Conservation (phyloP, 345 rosid species). For the Eucalyptus sideroxylon region DNA sequence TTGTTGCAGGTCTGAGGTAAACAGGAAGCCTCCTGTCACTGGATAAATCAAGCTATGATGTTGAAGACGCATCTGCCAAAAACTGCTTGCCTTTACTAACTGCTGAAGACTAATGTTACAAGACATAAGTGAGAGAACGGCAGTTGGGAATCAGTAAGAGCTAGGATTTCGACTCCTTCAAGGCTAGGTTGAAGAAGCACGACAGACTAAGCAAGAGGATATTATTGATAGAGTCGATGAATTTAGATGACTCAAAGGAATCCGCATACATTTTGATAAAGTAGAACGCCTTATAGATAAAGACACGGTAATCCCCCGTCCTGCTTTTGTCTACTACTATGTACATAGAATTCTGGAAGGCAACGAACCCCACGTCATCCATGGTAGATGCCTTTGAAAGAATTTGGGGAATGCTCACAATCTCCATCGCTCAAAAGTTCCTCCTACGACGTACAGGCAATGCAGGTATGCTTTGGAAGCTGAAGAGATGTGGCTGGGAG, state of each 20-base stretch:
- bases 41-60: slow-evolving; percentile 1
- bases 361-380: not conserved
- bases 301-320: not conserved
- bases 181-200: slow-evolving; percentile 14
- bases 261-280: not conserved
- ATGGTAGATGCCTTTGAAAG: not conserved
- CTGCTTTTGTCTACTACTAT: not conserved
- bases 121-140: slow-evolving; percentile 53
- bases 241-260: not conserved
- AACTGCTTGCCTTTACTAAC: slow-evolving; percentile 14
- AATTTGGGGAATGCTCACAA: not conserved
- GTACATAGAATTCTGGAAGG: not conserved
- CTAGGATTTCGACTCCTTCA: slow-evolving; percentile 41
- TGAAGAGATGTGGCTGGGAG: not conserved
- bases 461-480: not conserved
- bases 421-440: not conserved
- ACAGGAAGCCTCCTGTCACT: slow-evolving; percentile 15
- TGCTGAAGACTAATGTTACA: slow-evolving; percentile 48
- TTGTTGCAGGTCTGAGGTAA: slow-evolving; percentile 38
- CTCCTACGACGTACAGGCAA: not conserved
- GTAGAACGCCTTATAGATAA: not conserved
- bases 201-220: slow-evolving; percentile 49
- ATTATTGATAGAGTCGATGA: slow-evolving; percentile 38
- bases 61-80: not conserved
- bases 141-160: slow-evolving; percentile 76